phyloP scores from a whole-genome alignment of 2,329 filamentous ascomycete genomes.

The Verruconis gallopava region DNA sequence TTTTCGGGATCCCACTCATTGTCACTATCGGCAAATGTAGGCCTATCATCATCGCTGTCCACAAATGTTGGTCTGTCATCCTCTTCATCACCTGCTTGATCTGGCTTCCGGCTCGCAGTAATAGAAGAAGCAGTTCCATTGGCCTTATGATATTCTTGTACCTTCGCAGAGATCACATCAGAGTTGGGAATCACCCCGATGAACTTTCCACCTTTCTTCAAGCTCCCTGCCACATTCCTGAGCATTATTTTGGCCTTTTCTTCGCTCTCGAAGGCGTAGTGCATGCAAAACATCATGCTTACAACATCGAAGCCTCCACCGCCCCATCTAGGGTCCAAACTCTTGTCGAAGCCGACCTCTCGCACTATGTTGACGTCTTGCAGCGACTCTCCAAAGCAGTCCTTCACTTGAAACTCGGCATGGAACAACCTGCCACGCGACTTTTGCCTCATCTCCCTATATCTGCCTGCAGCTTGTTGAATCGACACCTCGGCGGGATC shows the following conservation, averaged over 20 bases:
- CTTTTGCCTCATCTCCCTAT: constrained; percentile 53
- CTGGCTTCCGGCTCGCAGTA: constrained; percentile 1
- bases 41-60: constrained; percentile 20
- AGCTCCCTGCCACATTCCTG: constrained; percentile 72
- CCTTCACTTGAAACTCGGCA: constrained; percentile 77
- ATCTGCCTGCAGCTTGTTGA: constrained; percentile 76
- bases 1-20: constrained; percentile 35
- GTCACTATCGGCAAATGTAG: constrained; percentile 24
- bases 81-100: not conserved
- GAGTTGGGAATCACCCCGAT: constrained; percentile 96
- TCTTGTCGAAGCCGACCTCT: constrained; percentile 76
- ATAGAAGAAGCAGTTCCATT: constrained; percentile 24
- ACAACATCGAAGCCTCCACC: constrained; percentile 85
- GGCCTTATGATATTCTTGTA: constrained; percentile 61
- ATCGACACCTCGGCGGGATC: constrained; percentile 91
- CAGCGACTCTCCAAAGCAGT: constrained; percentile 79
- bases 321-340: constrained; percentile 53
- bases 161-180: constrained; percentile 68
- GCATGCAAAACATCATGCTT: constrained; percentile 99
- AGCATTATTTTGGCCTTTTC: constrained; percentile 85
- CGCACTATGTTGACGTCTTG: constrained; percentile 69
- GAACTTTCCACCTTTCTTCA: constrained; percentile 91
- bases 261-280: constrained; percentile 94
- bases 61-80: constrained; percentile 9
- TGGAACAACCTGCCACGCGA: constrained; percentile 55